These are phyloP conservation scores for Citrullus colocynthis DNA, from an alignment of 306 rosid genomes.

Conservation along the genomic window DNA sequence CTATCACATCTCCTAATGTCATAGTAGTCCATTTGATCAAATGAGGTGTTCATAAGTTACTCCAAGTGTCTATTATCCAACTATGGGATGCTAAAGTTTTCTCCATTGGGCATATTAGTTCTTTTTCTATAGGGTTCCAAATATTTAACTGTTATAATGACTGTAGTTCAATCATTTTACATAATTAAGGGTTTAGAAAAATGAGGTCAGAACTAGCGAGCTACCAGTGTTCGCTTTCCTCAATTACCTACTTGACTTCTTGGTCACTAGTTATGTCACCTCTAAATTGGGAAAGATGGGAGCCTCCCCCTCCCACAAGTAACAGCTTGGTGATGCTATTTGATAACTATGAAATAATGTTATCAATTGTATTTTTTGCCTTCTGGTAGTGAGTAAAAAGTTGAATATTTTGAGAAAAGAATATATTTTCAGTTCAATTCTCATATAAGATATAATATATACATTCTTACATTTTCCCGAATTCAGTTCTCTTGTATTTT, in stretches of 20 bases:
- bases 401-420: background rate
- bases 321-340: background rate
- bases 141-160: background rate
- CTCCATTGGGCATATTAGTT: background rate
- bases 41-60: background rate
- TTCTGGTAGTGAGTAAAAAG: background rate
- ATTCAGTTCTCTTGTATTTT: background rate
- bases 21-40: background rate
- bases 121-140: background rate
- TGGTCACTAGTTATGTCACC: background rate
- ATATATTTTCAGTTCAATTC: background rate
- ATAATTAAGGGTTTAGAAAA: background rate
- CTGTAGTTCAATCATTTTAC: background rate
- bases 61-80: background rate
- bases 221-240: background rate
- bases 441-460: background rate
- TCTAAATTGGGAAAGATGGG: background rate
- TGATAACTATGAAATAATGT: background rate
- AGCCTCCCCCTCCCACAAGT: background rate
- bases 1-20: background rate
- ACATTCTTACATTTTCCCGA: background rate
- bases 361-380: background rate
- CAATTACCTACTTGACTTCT: background rate
- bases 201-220: background rate
- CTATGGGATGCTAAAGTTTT: background rate